Conservation (phyloP, 352 stramenopile species). For the Phytophthora pseudosyringae region DNA sequence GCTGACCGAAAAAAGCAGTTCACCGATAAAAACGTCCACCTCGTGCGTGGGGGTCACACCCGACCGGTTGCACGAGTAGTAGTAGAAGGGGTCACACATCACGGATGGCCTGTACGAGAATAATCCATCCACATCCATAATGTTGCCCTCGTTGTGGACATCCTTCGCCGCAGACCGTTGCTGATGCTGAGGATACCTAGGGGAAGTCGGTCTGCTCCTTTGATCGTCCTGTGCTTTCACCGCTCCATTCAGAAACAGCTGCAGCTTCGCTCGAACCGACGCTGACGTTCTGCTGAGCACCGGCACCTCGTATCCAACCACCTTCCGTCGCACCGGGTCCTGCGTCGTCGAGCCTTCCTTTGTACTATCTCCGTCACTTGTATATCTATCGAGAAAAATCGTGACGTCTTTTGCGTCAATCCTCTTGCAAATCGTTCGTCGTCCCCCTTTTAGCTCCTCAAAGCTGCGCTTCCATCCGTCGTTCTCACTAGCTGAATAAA, state of each 20-base stretch:
- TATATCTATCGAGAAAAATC: slow-evolving; percentile 87
- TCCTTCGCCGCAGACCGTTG: background rate
- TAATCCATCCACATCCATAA: slow-evolving; percentile 47
- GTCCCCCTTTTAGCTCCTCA: slow-evolving; percentile 57
- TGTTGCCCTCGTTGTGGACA: slow-evolving; percentile 17
- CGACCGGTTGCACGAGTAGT: slow-evolving; percentile 62
- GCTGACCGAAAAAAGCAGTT: slow-evolving; percentile 82
- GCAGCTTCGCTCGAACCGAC: slow-evolving; percentile 61
- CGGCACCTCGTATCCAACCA: slow-evolving; percentile 82
- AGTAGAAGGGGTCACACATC: slow-evolving; percentile 70
- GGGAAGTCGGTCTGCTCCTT: slow-evolving; percentile 23
- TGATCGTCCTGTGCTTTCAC: slow-evolving; percentile 18
- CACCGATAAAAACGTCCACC: slow-evolving; percentile 71
- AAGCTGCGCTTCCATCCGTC: slow-evolving; percentile 72
- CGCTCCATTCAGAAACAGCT: slow-evolving; percentile 46
- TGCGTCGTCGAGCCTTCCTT: slow-evolving; percentile 27
- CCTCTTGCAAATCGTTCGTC: slow-evolving; percentile 65
- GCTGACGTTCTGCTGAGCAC: slow-evolving; percentile 75
- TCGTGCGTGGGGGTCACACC: slow-evolving; percentile 60
- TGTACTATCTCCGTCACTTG: slow-evolving; percentile 45
- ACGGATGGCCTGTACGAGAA: slow-evolving; percentile 53
- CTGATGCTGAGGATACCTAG: slow-evolving; percentile 19
- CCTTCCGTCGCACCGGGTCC: slow-evolving; percentile 62
- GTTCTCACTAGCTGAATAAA: slow-evolving; percentile 72
- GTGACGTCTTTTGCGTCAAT: slow-evolving; percentile 83